Conservation (phyloP, 257 asterid genomes). For the Thymus quinquecostatus region DNA sequence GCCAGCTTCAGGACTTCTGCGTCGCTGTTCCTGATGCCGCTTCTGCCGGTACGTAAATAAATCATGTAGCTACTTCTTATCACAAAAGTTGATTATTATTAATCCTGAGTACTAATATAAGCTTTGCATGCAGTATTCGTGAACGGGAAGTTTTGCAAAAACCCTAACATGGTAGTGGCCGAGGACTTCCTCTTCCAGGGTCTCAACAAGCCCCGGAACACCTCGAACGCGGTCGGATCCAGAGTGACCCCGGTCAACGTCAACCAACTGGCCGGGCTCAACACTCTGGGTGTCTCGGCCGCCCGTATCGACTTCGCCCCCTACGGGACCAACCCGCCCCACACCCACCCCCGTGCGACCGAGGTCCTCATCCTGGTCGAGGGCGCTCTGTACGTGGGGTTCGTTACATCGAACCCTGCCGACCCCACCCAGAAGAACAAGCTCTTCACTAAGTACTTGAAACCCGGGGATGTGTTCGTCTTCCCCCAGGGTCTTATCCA, state of each 20-base stretch:
- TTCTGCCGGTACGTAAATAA: too few relatives aligned
- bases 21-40: too few relatives aligned
- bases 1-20: too few relatives aligned
- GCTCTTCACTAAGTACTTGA: too few relatives aligned
- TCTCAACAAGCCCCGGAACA: slow-evolving; percentile 26
- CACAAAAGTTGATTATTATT: too few relatives aligned
- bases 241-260: slow-evolving; percentile 13
- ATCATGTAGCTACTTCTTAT: too few relatives aligned
- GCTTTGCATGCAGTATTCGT: slow-evolving; percentile 28
- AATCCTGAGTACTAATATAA: too few relatives aligned
- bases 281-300: slow-evolving; percentile 38
- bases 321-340: slow-evolving; percentile 40
- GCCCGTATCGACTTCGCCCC: slow-evolving; percentile 35
- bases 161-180: slow-evolving; percentile 21
- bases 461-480: too few relatives aligned
- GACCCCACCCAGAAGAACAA: too few relatives aligned
- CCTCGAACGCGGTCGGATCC: slow-evolving; percentile 4
- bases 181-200: slow-evolving; percentile 18
- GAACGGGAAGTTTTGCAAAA: slow-evolving; percentile 36
- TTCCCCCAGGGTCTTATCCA: too few relatives aligned
- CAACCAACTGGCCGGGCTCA: slow-evolving; percentile 34
- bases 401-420: slow-evolving; percentile 3
- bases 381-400: slow-evolving; percentile 38
- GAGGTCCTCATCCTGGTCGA: slow-evolving; percentile 27
- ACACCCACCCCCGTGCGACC: slow-evolving; percentile 38